Evolutionary conservation across 2,329 filamentous ascomycete species (phyloP).

Genomic region (Fonsecaea monophora): DNA sequence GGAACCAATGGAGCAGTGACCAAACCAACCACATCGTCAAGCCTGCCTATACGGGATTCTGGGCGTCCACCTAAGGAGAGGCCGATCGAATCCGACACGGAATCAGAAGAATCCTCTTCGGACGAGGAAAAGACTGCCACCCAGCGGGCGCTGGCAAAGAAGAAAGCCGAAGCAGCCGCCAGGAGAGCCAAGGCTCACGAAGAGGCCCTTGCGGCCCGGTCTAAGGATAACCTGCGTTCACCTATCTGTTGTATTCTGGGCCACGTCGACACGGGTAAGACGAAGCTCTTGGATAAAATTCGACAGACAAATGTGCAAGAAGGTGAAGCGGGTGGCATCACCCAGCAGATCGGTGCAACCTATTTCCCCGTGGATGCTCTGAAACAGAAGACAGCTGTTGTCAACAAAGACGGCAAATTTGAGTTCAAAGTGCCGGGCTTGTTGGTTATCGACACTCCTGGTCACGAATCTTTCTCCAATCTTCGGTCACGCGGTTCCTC

Average conservation of each 20-base stretch:
- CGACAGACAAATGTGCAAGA: slow-evolving; percentile 98
- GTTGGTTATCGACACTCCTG: slow-evolving; percentile 95
- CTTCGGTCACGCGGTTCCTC: slow-evolving; percentile 95
- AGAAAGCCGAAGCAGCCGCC: slow-evolving; percentile 87
- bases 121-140: slow-evolving; percentile 68
- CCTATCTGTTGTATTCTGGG: slow-evolving; percentile 99
- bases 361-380: slow-evolving; percentile 98
- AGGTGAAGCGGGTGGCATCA: slow-evolving; percentile 98
- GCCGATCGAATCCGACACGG: slow-evolving; percentile 53
- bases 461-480: slow-evolving; percentile 99
- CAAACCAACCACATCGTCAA: slow-evolving; percentile 19
- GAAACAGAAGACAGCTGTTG: slow-evolving; percentile 87
- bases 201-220: slow-evolving; percentile 86
- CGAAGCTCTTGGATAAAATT: slow-evolving; percentile 98
- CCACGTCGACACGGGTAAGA: slow-evolving; percentile 99
- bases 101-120: slow-evolving; percentile 68
- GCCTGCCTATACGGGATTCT: slow-evolving; percentile 23
- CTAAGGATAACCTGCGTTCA: slow-evolving; percentile 91
- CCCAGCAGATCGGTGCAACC: slow-evolving; percentile 98
- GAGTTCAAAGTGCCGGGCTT: slow-evolving; percentile 98
- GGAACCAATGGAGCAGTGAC: slow-evolving; percentile 19
- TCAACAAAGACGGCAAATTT: slow-evolving; percentile 88
- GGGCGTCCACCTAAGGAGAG: slow-evolving; percentile 30
- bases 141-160: slow-evolving; percentile 72
- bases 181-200: slow-evolving; percentile 88